Evolutionary conservation across 2,329 filamentous ascomycete genomes (phyloP), one percentile per base, ranked within the genome.

Genomic region (Pseudocercospora eumusae): DNA sequence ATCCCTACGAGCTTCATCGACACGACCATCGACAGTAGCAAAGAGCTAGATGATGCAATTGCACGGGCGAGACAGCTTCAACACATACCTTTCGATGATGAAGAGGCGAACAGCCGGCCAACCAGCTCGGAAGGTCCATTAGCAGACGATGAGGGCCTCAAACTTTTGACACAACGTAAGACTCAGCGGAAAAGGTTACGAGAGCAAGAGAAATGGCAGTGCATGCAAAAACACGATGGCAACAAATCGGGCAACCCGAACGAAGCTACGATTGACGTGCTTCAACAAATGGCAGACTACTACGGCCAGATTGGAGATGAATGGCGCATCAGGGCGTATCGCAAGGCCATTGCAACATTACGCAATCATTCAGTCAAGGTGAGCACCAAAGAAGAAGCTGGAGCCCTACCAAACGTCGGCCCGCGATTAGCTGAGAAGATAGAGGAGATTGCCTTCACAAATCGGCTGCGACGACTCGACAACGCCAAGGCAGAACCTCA

Each of bases 371-470:
- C 78, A 0, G 72, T 70, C 20, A 88, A 86, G 71, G 84, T 97
- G 62, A 79, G 76, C 3, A 93, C 88, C 0, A 86, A 84, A 61
- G 82, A 86, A 54, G 83, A 96, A 74, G 93, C 93, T 0, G 77
- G 83, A 10, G 75, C 77, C 1, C 81, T 97, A 0, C 86, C 86
- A 0, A 84, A 82, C 61, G 86, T 97, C 36, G 93, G 93, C 7
- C 70, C 80, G 10, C 84, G 90, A 0, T 79, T 97, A 1, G 92
- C 92, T 0, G 81, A 84, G 25, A 96, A 96, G 75, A 95, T 98
- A 65, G 91, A 95, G 70, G 93, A 97, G 73, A 96, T 97, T 47
- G 90, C 86, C 1, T 81, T 82, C 42, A 96, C 91, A 0, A 84
- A 91, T 69, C 81, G 82, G 25, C 83, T 97, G 0, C 84, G 84